Percentiles rank a stretch among this genome's conserved stretches.
phyloP scores from a whole-genome alignment of 495 filamentous ascomycete species.

The Clavariopsis aquatica region DNA sequence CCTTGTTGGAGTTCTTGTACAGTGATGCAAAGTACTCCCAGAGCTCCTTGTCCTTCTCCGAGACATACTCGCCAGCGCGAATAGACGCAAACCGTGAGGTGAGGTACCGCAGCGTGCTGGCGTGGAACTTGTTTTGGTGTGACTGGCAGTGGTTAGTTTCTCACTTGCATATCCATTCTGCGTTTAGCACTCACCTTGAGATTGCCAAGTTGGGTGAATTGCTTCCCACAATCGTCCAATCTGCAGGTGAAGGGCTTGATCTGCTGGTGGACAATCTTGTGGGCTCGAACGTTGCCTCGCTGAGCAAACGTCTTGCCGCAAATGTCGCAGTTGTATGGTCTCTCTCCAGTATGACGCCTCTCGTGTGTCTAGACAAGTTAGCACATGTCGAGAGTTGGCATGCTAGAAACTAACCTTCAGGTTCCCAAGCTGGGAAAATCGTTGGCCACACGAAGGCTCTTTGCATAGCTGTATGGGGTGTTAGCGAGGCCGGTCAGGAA shows the following conservation, averaged over 20 bases:
- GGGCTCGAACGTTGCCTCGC: conserved; percentile 82
- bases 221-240: conserved; percentile 78
- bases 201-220: conserved; percentile 87
- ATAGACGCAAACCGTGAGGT: conserved; percentile 72
- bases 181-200: conserved; percentile 64
- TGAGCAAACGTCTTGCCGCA: conserved; percentile 85
- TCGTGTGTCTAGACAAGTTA: conserved; percentile 67
- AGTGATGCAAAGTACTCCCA: conserved; percentile 83
- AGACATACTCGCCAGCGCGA: conserved; percentile 61
- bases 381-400: conserved; percentile 7
- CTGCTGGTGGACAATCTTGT: conserved; percentile 77
- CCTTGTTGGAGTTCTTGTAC: conserved; percentile 94
- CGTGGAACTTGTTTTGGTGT: conserved; percentile 93
- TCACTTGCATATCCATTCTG: background rate
- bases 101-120: conserved; percentile 66
- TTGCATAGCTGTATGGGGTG: conserved; percentile 63
- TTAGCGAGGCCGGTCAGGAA: conserved; percentile 15
- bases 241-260: conserved; percentile 79
- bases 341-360: conserved; percentile 82
- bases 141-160: conserved; percentile 54
- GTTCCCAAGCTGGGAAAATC: conserved; percentile 87
- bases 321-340: conserved; percentile 78
- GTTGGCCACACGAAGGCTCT: conserved; percentile 72
- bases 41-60: conserved; percentile 70
- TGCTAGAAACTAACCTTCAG: conserved; percentile 63